These are phyloP conservation scores for Didymella pinodella DNA, from an alignment of 2,329 filamentous ascomycete species.

Conservation along the genomic window DNA sequence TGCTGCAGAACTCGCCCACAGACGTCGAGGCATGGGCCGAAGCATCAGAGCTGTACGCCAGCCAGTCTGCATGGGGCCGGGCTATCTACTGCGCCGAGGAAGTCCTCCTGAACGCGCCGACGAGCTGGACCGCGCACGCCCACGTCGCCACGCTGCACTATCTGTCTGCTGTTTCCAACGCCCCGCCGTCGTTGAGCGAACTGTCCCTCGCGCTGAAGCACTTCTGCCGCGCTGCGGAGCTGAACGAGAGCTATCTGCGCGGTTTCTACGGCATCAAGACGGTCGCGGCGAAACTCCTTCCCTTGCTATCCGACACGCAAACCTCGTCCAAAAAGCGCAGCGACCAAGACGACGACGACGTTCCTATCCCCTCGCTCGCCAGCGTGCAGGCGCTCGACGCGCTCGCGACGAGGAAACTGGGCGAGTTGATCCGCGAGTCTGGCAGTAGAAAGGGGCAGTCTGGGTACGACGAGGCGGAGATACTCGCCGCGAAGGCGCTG, in stretches of 20 bases:
- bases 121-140: conserved; percentile 96
- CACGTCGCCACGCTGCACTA: conserved; percentile 84
- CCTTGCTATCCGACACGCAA: conserved; percentile 42
- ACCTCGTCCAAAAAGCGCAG: conserved; percentile 34
- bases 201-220: conserved; percentile 79
- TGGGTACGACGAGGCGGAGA: conserved; percentile 75
- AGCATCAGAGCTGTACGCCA: conserved; percentile 84
- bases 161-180: conserved; percentile 61
- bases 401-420: conserved; percentile 75
- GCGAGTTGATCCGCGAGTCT: conserved; percentile 74
- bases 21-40: conserved; percentile 96
- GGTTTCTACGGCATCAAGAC: conserved; percentile 92
- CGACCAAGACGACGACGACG: conserved; percentile 49
- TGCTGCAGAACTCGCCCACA: conserved; percentile 84
- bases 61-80: conserved; percentile 79
- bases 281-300: conserved; percentile 59
- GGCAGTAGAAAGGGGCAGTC: conserved; percentile 69
- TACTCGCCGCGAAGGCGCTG: conserved; percentile 74
- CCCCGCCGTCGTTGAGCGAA: conserved; percentile 45
- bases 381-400: conserved; percentile 75
- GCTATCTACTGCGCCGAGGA: conserved; percentile 91
- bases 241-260: conserved; percentile 90
- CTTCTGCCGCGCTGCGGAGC: conserved; percentile 89
- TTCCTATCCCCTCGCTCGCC: conserved; percentile 62
- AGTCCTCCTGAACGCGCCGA: conserved; percentile 83